These are phyloP conservation scores for Oidium heveae DNA, from an alignment of 2,329 filamentous ascomycete species.

Conservation along the genomic window DNA sequence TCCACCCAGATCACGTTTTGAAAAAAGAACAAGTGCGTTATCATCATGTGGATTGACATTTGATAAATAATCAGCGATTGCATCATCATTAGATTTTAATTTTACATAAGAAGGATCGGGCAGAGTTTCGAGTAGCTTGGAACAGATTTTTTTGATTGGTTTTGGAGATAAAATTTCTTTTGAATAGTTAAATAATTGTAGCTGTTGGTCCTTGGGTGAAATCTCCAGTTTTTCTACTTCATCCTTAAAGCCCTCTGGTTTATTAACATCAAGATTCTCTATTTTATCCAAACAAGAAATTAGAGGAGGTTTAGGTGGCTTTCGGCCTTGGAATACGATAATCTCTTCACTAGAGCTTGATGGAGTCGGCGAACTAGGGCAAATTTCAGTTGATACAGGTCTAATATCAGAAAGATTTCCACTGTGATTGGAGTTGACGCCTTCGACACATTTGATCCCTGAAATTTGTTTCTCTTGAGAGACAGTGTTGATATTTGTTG, in stretches of 20 bases:
- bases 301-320: background rate
- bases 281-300: background rate
- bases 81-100: conserved; percentile 4
- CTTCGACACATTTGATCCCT: no score
- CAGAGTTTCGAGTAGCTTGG: background rate
- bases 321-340: conserved; percentile 37
- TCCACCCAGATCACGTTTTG: conserved; percentile 19
- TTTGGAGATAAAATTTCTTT: background rate
- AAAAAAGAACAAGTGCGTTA: conserved; percentile 4
- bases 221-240: background rate
- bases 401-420: conserved; percentile 11
- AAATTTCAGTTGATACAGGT: conserved; percentile 11
- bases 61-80: conserved; percentile 14
- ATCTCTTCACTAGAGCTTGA: conserved; percentile 48
- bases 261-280: background rate
- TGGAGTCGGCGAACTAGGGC: conserved; percentile 14
- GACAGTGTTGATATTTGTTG: no score
- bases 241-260: background rate
- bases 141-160: background rate
- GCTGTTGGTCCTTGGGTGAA: background rate
- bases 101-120: background rate
- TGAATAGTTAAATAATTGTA: background rate
- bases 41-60: conserved; percentile 14
- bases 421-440: conserved; percentile 4
- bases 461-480: no score